Percentiles rank a stretch among this genome's conserved stretches.
Evolutionary conservation across 2,329 filamentous ascomycete species (phyloP).

Genomic region (Botrytis deweyae): DNA sequence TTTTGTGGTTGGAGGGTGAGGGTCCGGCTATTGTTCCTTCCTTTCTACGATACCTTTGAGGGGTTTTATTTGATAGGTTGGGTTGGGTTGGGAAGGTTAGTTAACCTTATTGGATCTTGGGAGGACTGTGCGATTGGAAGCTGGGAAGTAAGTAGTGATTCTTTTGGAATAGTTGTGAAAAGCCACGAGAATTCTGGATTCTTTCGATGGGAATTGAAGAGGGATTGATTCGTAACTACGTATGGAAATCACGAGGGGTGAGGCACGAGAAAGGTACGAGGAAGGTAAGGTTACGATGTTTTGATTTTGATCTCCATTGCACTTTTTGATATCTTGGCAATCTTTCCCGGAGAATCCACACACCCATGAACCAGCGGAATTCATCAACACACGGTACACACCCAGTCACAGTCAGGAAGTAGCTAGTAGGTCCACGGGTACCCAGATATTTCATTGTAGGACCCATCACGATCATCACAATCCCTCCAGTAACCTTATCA

Average conservation of each 20-base stretch:
- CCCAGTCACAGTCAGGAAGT: neutral
- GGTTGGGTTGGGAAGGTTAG: no score
- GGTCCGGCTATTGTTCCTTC: neutral
- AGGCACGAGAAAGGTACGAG: neutral
- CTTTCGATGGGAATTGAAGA: neutral
- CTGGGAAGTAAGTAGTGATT: rapidly evolving
- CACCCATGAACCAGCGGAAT: neutral
- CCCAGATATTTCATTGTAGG: rapidly evolving
- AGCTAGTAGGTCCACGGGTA: neutral
- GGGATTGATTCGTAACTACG: neutral
- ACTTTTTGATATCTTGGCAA: neutral
- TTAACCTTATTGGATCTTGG: neutral
- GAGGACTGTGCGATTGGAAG: neutral
- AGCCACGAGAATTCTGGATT: neutral
- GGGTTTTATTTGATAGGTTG: neutral
- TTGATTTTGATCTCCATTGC: neutral
- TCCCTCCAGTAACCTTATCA: slow-evolving; percentile 3
- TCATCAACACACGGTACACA: neutral
- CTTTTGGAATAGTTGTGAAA: neutral
- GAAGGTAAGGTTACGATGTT: no score
- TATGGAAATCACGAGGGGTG: neutral
- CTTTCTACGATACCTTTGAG: neutral
- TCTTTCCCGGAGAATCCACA: neutral
- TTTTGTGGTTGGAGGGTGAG: neutral
- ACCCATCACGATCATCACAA: neutral